Evolutionary conservation across 2,329 filamentous ascomycete species (phyloP).

Genomic region (Aspergillus pseudonomiae): DNA sequence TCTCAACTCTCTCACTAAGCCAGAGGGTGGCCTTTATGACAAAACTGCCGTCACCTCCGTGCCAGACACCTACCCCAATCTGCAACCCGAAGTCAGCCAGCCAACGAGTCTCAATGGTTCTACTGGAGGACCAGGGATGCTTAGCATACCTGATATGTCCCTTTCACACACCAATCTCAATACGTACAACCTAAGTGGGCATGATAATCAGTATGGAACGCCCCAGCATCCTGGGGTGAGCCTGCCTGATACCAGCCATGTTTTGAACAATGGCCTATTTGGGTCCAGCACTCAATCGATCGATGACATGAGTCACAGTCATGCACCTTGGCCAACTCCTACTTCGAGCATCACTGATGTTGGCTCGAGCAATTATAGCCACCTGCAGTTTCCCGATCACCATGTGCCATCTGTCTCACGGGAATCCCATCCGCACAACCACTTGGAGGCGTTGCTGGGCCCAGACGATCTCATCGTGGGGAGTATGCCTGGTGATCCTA

Average conservation of each 20-base stretch:
- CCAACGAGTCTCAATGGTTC: constrained; percentile 32
- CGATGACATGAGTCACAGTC: constrained; percentile 38
- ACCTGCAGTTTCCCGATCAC: constrained; percentile 38
- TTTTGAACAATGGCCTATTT: constrained; percentile 37
- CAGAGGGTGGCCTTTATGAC: constrained; percentile 37
- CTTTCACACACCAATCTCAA: constrained; percentile 34
- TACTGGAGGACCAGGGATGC: constrained; percentile 34
- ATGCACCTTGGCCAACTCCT: constrained; percentile 35
- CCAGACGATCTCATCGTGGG: constrained; percentile 43
- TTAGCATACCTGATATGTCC: constrained; percentile 40
- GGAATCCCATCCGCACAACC: constrained; percentile 35
- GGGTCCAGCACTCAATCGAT: constrained; percentile 34
- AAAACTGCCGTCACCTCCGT: constrained; percentile 41
- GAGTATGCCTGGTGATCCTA: constrained; percentile 34
- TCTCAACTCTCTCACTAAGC: constrained; percentile 36
- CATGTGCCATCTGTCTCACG: constrained; percentile 32
- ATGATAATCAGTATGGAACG: constrained; percentile 38
- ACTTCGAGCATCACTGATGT: constrained; percentile 37
- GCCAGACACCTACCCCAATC: constrained; percentile 37
- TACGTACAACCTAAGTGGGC: constrained; percentile 32
- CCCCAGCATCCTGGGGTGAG: constrained; percentile 33
- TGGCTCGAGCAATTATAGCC: constrained; percentile 32
- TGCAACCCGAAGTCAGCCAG: constrained; percentile 36
- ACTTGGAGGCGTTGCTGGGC: constrained; percentile 37
- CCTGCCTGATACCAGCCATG: constrained; percentile 36